phyloP scores from a whole-genome alignment of 1,139 yeast species.

The Waltiozyma sp. region DNA sequence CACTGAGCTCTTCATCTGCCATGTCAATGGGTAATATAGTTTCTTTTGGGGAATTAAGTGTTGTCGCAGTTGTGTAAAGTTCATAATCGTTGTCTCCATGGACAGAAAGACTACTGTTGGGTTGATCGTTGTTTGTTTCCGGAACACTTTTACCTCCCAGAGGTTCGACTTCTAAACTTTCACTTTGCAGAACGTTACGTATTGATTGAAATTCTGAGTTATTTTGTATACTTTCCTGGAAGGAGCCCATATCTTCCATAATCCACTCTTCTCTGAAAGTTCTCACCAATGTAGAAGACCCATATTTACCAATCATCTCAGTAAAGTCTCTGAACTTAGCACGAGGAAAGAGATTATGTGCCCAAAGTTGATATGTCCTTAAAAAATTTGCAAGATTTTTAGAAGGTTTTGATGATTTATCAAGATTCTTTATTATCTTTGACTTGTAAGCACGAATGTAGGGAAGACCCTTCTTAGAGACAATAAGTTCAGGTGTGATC shows the following conservation, averaged over 20 bases:
- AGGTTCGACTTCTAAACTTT: no score
- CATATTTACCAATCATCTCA: constrained; percentile 14
- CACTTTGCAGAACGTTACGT: no score
- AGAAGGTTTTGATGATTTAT: constrained; percentile 25
- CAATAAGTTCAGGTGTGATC: constrained; percentile 38
- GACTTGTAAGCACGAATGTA: constrained; percentile 32
- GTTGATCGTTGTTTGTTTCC: neutral
- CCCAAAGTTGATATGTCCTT: constrained; percentile 75
- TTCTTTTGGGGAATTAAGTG: neutral
- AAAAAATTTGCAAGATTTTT: constrained; percentile 39
- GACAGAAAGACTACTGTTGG: neutral
- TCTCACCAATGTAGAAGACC: constrained; percentile 5
- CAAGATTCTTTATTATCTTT: constrained; percentile 24
- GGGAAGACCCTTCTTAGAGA: constrained; percentile 38
- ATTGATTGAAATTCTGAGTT: neutral
- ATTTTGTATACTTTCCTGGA: neutral
- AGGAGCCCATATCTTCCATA: constrained; percentile 9
- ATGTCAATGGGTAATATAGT: neutral
- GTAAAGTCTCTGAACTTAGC: constrained; percentile 61
- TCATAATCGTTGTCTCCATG: neutral
- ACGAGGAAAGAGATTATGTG: constrained; percentile 68
- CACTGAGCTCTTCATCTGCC: no score
- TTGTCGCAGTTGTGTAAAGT: neutral
- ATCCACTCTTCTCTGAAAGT: constrained; percentile 9
- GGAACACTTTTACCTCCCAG: neutral